Evolutionary conservation across 2,329 filamentous ascomycete genomes (phyloP), one percentile per base, ranked within the genome.

Genomic region (Pseudopithomyces chartarum): DNA sequence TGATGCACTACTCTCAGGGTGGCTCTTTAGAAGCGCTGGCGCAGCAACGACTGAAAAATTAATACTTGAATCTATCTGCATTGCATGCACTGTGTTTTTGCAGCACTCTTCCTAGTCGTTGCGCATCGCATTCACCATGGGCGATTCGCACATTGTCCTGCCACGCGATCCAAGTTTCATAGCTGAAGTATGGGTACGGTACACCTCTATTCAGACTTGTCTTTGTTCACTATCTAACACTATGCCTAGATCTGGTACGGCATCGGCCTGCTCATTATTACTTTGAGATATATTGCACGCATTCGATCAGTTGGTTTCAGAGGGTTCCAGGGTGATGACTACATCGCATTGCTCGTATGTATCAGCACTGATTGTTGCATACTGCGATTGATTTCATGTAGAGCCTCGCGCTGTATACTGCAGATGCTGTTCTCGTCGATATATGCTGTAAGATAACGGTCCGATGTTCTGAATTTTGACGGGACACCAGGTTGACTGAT

Each of bases 161-260:
- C 29, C 29, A n/a, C 15, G 2, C 17, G 45, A 48, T 48, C 19
- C 45, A 3, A 48, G 45, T n/a, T 48, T 48, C 45, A 7, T 48
- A n/a, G 45, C 45, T 22, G 45, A 48, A 36, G 45, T 48, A 19
- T 48, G 45, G 45, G 45, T 48, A 36, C 15, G 45, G 4, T 48
- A 11, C 34, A 36, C 22, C 5, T 23, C 2, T 6, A 6, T 20
- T 42, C n/a, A 8, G 20, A 42, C 5, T 20, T 11, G 20, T 48
- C 22, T 20, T 36, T 19, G 26, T 34, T 29, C 26, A 4, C n/a
- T 34, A 13, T n/a, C 45, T 48, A 2, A 48, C 29, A 17, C 4
- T 19, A 26, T 11, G 19, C 2, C 13, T 29, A 48, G 45, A 48
- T 32, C 3, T 48, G 45, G 45, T 48, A 48, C 19, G 45, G 29